Evolutionary conservation across 2,329 filamentous ascomycete genomes (phyloP).

Genomic region (Zalaria sp.): DNA sequence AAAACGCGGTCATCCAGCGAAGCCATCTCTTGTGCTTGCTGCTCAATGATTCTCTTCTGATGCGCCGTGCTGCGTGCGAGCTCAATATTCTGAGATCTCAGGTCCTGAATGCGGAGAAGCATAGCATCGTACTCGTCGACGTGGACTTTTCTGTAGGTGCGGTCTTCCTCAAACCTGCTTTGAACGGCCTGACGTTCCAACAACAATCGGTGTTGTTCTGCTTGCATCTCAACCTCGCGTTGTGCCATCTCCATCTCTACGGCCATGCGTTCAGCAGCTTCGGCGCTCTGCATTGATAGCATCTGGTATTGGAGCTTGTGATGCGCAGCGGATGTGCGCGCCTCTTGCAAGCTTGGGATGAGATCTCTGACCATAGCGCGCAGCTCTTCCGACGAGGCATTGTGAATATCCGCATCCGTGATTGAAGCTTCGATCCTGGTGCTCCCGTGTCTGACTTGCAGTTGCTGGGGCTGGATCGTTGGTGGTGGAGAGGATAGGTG

Average conservation of each 20-base stretch:
- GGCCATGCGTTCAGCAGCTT: slow-evolving; percentile 71
- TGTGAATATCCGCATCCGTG: slow-evolving; percentile 36
- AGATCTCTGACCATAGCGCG: slow-evolving; percentile 39
- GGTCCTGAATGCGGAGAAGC: slow-evolving; percentile 39
- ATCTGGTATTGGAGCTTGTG: slow-evolving; percentile 84
- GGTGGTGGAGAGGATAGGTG: slow-evolving; percentile 36
- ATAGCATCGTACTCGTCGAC: slow-evolving; percentile 43
- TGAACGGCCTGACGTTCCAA: slow-evolving; percentile 32
- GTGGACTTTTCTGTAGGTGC: slow-evolving; percentile 22
- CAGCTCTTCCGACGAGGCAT: slow-evolving; percentile 37
- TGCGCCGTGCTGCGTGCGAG: slow-evolving; percentile 52
- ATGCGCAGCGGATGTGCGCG: slow-evolving; percentile 74
- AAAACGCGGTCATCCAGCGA: slow-evolving; percentile 61
- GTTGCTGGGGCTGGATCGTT: slow-evolving; percentile 12
- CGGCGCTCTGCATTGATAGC: slow-evolving; percentile 68
- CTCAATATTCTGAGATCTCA: slow-evolving; percentile 50
- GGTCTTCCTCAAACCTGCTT: slow-evolving; percentile 31
- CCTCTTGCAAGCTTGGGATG: slow-evolving; percentile 42
- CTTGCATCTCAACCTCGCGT: slow-evolving; percentile 74
- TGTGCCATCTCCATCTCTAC: slow-evolving; percentile 90
- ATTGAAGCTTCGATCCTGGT: slow-evolving; percentile 12
- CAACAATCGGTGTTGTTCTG: slow-evolving; percentile 51
- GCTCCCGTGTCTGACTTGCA: slow-evolving; percentile 6
- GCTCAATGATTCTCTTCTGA: slow-evolving; percentile 65
- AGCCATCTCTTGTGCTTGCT: slow-evolving; percentile 60